phyloP scores from a whole-genome alignment of 108 stramenopile genomes.

The Pseudonitzschia multistriata region DNA sequence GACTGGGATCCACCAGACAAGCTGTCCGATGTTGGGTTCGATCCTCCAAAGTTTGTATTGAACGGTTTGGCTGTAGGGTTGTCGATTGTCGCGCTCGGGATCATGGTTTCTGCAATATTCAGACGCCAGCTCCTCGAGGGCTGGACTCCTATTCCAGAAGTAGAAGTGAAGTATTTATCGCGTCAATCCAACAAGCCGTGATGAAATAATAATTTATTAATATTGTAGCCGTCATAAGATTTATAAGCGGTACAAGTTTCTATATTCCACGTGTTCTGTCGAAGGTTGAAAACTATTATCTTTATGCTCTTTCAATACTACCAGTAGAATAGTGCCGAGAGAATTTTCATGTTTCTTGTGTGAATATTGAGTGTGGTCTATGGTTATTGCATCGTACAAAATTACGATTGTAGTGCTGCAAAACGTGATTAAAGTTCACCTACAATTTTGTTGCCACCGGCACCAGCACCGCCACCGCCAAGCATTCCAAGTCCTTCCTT shows the following conservation, averaged over 20 bases:
- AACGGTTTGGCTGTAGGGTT: conserved; percentile 31
- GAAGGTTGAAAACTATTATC: too few relatives aligned
- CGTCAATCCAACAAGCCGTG: neutral
- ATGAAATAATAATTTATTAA: neutral
- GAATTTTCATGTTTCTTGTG: too few relatives aligned
- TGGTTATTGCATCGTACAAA: neutral
- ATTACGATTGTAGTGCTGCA: too few relatives aligned
- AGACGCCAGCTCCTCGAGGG: conserved; percentile 47
- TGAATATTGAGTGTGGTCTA: neutral
- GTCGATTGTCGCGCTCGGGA: conserved; percentile 10
- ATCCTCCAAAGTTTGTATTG: conserved; percentile 34
- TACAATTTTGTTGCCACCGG: conserved; percentile 4
- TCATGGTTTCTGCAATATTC: conserved; percentile 27
- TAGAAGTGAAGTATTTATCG: neutral
- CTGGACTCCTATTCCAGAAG: conserved; percentile 55
- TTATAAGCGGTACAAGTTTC: too few relatives aligned
- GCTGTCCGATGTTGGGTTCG: conserved; percentile 74
- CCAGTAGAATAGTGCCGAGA: too few relatives aligned
- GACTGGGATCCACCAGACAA: conserved; percentile 69
- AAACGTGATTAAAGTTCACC: conserved; percentile 47
- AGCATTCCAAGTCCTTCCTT: conserved; percentile 56
- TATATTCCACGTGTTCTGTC: too few relatives aligned
- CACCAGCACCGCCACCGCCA: conserved; percentile 20
- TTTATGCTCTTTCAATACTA: too few relatives aligned
- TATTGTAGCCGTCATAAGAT: neutral